A percentile compares a stretch with the other conserved stretches of the same genome.
These are phyloP conservation scores for Mortierella sp. DNA, from an alignment of 371 early-diverging fungal genomes.

Conservation along the genomic window DNA sequence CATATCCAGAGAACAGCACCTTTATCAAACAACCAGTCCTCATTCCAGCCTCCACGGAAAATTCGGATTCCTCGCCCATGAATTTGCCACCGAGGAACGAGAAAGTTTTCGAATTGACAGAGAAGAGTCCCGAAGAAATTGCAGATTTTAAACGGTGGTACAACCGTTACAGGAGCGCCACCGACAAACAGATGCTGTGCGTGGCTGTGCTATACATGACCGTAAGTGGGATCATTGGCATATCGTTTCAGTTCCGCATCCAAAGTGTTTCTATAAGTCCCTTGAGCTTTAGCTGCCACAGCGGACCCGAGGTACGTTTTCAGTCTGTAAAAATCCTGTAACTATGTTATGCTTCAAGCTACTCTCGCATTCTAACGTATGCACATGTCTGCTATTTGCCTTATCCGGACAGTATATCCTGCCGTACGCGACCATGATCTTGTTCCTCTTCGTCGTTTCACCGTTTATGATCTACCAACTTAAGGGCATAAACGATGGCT, in stretches of 20 bases:
- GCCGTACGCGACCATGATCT: constrained; percentile 10
- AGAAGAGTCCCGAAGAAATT: constrained; percentile 22
- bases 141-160: constrained; percentile 40
- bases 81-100: constrained; percentile 4
- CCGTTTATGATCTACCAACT: constrained; percentile 38
- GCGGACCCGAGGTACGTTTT: constrained; percentile 25
- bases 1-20: neutral
- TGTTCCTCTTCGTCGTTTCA: constrained; percentile 39
- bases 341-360: no score
- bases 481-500: constrained; percentile 38
- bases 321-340: no score
- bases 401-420: constrained; percentile 21
- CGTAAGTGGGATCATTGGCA: constrained; percentile 7
- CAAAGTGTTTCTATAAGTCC: constrained; percentile 6
- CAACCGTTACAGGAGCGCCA: constrained; percentile 34
- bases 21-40: neutral
- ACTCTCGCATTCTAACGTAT: no score
- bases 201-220: constrained; percentile 14
- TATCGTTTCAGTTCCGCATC: constrained; percentile 5
- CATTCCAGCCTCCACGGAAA: neutral
- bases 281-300: constrained; percentile 16
- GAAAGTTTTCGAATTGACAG: constrained; percentile 14
- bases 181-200: constrained; percentile 33
- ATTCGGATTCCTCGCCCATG: neutral
- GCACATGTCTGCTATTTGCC: no score